Percentiles rank a stretch among this genome's conserved stretches.
Conservation (phyloP, 371 early-diverging fungal genomes). For the Lichtheimia ornata region DNA sequence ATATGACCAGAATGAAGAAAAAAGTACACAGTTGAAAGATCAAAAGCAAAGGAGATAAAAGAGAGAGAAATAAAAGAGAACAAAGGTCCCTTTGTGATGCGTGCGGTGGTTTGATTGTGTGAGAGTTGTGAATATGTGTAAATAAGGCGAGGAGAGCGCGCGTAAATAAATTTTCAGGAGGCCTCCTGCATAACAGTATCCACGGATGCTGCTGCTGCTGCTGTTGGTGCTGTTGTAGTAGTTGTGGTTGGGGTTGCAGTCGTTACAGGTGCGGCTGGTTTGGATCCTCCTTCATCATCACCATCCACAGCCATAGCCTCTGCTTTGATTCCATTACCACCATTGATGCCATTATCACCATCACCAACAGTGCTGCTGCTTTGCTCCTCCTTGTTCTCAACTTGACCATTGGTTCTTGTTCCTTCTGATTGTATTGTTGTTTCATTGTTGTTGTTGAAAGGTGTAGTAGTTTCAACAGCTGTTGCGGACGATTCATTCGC, state of each 20-base stretch:
- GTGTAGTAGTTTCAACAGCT: neutral
- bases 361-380: neutral
- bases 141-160: no score
- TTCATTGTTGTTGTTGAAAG: neutral
- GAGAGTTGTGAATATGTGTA: no score
- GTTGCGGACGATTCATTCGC: neutral
- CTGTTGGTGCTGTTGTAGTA: neutral
- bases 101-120: no score
- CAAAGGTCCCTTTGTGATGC: no score
- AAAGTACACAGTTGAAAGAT: slow-evolving; percentile 4
- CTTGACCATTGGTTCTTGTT: neutral
- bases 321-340: neutral
- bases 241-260: neutral
- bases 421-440: neutral
- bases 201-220: slow-evolving; percentile 1
- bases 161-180: slow-evolving; percentile 2
- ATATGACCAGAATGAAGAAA: slow-evolving; percentile 1
- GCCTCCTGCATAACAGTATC: slow-evolving; percentile 14
- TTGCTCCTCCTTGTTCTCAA: neutral
- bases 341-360: neutral
- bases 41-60: neutral
- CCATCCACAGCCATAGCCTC: neutral
- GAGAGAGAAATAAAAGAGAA: neutral
- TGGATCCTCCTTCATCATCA: no score
- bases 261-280: neutral